Percentiles rank a stretch among this genome's conserved stretches.
phyloP scores from a whole-genome alignment of 2,329 filamentous ascomycete genomes.

The Pestalotiopsis sp. region DNA sequence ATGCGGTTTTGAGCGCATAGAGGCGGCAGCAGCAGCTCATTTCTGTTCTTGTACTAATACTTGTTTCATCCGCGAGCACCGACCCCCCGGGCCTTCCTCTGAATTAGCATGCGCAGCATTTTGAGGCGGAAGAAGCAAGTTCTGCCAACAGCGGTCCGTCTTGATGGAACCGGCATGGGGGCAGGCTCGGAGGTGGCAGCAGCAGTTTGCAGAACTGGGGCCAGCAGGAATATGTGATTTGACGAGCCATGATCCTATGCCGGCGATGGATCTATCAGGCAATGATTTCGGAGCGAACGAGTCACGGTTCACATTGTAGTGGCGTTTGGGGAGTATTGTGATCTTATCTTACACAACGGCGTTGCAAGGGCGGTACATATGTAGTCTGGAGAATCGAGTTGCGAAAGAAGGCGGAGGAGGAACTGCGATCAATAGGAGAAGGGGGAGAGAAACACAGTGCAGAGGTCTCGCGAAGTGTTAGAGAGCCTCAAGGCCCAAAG shows the following conservation, averaged over 20 bases:
- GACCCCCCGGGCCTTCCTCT: neutral
- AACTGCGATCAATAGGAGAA: neutral
- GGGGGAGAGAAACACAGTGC: neutral
- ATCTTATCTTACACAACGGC: constrained; percentile 12
- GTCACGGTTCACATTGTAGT: constrained; percentile 8
- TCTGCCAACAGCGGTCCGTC: neutral
- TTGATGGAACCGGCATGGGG: neutral
- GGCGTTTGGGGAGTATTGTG: constrained; percentile 17
- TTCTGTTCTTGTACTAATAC: constrained; percentile 31
- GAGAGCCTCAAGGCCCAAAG: neutral
- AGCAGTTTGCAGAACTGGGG: neutral
- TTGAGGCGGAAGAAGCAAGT: neutral
- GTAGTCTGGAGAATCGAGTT: neutral
- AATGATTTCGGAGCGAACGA: constrained; percentile 13
- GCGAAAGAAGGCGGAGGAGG: neutral
- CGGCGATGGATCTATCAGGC: constrained; percentile 12
- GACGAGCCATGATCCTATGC: constrained; percentile 16
- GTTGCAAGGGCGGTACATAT: constrained; percentile 15
- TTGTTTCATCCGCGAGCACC: neutral
- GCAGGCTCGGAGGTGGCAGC: neutral
- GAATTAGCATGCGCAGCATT: neutral
- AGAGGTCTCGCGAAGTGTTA: neutral
- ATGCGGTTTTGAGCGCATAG: constrained; percentile 7
- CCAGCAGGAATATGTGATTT: constrained; percentile 1
- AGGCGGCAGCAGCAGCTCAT: constrained; percentile 15